Evolutionary conservation across 768 basidiomycete species (phyloP).

Genomic region (Boletus reticuloceps): DNA sequence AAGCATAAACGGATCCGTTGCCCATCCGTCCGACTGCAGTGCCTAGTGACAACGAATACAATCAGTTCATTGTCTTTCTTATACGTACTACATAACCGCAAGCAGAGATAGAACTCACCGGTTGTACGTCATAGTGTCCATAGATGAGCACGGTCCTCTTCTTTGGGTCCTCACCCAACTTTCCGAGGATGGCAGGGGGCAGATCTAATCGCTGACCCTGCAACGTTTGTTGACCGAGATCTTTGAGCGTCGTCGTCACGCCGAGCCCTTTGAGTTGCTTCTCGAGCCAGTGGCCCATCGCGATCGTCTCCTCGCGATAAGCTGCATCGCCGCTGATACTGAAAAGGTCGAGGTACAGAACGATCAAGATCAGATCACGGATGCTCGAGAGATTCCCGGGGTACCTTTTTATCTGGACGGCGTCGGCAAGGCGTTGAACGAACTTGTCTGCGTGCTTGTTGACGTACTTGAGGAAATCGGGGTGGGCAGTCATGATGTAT

Average conservation of each 20-base stretch:
- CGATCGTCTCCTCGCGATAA: conserved; percentile 72
- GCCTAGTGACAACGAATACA: conserved; percentile 22
- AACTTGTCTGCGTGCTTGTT: conserved; percentile 70
- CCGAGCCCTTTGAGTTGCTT: conserved; percentile 72
- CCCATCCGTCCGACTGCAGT: conserved; percentile 74
- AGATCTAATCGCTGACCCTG: conserved; percentile 71
- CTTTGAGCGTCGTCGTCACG: conserved; percentile 68
- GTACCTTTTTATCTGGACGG: conserved; percentile 82
- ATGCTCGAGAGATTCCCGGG: background rate
- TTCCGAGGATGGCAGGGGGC: conserved; percentile 82
- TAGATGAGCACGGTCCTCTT: conserved; percentile 96
- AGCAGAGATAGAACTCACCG: conserved; percentile 43
- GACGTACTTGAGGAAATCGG: conserved; percentile 47
- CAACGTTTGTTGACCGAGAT: conserved; percentile 74
- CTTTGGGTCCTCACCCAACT: conserved; percentile 74
- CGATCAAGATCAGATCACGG: background rate
- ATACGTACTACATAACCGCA: background rate
- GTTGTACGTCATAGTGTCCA: conserved; percentile 95
- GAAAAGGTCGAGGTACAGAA: background rate
- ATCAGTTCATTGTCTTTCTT: background rate
- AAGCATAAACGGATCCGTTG: conserved; percentile 80
- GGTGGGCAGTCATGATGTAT: conserved; percentile 34
- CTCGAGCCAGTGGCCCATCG: conserved; percentile 85
- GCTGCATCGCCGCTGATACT: conserved; percentile 72
- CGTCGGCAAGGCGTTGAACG: conserved; percentile 74